These are phyloP conservation scores for Coemansia sp. DNA, from an alignment of 192 early-diverging fungal genomes.

Conservation along the genomic window DNA sequence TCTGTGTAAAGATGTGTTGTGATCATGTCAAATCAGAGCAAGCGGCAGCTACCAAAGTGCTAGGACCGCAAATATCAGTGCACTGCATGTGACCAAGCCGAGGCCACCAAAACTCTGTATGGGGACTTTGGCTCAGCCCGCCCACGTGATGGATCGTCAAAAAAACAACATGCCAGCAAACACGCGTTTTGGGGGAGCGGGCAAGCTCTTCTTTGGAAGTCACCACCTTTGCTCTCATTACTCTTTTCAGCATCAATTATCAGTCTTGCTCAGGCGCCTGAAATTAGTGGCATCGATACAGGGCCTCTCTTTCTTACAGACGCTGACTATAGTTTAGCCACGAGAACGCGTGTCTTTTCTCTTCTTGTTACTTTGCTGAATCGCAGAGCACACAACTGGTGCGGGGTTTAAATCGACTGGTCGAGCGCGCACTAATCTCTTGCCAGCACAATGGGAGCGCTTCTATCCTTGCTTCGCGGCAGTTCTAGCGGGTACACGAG, in stretches of 20 bases:
- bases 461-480: conserved; percentile 48
- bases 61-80: no score
- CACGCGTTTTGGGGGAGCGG: no score
- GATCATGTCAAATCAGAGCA: conserved; percentile 2
- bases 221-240: neutral
- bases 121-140: neutral
- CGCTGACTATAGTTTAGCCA: neutral
- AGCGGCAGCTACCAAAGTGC: no score
- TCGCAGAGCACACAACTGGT: conserved; percentile 4
- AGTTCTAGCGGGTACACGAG: conserved; percentile 15
- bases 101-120: no score
- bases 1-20: conserved; percentile 21
- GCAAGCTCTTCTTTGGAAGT: neutral
- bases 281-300: neutral
- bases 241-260: neutral
- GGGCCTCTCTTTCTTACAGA: neutral
- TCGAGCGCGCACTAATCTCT: neutral
- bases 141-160: conserved; percentile 1
- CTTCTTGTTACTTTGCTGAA: neutral
- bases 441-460: conserved; percentile 31
- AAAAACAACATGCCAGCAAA: neutral
- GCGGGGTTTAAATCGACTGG: conserved; percentile 19
- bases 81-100: no score
- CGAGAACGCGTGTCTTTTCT: neutral
- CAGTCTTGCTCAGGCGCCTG: neutral